These are phyloP conservation scores for Fusarium sp. DNA, from an alignment of 2,329 filamentous ascomycete genomes.

Conservation along the genomic window DNA sequence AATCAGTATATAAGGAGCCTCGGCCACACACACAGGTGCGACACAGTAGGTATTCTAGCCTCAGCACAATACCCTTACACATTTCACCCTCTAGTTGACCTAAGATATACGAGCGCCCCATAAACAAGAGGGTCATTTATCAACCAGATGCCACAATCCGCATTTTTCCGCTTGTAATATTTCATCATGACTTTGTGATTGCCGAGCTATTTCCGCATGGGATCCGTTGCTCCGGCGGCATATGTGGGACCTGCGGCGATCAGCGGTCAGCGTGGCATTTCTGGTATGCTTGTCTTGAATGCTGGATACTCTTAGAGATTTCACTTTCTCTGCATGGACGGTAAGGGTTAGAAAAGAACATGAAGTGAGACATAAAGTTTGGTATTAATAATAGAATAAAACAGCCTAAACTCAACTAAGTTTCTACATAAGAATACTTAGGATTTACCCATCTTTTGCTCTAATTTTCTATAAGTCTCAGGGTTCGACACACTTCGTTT, in stretches of 20 bases:
- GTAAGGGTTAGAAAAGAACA: no score
- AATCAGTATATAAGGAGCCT: no score
- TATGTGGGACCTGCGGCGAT: slow-evolving; percentile 36
- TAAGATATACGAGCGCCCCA: slow-evolving; percentile 18
- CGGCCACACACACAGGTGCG: no score
- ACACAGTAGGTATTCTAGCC: no score
- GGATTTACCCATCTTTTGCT: slow-evolving; percentile 33
- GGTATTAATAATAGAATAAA: no score
- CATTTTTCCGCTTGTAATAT: not conserved
- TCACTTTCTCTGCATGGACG: not conserved
- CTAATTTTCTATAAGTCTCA: slow-evolving; percentile 58
- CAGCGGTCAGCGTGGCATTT: slow-evolving; percentile 17
- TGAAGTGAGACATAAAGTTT: no score
- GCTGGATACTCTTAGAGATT: slow-evolving; percentile 14
- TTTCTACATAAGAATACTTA: no score
- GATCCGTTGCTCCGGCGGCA: slow-evolving; percentile 38
- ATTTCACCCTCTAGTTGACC: no score
- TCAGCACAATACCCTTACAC: no score
- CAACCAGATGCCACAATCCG: no score
- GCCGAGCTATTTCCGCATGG: slow-evolving; percentile 45
- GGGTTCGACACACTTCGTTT: slow-evolving; percentile 64
- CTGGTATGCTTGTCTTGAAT: slow-evolving; percentile 1
- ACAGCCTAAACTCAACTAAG: not conserved
- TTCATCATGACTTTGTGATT: slow-evolving; percentile 20
- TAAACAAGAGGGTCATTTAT: slow-evolving; percentile 1